Evolutionary conservation across 1,284 basidiomycete species (phyloP).

Genomic region (Veloporphyrellus conicus): DNA sequence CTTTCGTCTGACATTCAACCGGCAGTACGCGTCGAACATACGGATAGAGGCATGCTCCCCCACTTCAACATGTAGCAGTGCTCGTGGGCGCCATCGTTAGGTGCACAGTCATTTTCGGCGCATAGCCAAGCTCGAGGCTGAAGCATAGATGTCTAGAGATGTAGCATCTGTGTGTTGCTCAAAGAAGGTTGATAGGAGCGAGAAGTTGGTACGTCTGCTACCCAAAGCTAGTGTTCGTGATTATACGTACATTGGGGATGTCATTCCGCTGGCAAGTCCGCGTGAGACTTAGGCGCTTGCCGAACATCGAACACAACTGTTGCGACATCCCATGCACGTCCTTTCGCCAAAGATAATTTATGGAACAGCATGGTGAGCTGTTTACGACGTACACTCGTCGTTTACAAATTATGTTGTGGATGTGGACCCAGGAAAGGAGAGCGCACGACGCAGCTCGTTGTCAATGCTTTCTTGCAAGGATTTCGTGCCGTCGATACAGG

Average conservation of each 20-base stretch:
- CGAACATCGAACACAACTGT: too few relatives aligned
- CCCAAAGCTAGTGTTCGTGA: too few relatives aligned
- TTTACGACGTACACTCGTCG: not conserved
- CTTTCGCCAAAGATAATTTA: slow-evolving; percentile 52
- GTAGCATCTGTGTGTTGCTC: too few relatives aligned
- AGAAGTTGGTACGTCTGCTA: too few relatives aligned
- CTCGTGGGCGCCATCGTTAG: not conserved
- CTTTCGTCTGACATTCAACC: too few relatives aligned
- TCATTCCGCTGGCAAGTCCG: not conserved
- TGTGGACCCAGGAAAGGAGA: slow-evolving; percentile 62
- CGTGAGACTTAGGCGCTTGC: slow-evolving; percentile 19
- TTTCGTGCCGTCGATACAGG: slow-evolving; percentile 79
- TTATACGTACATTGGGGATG: too few relatives aligned
- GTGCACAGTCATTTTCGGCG: not conserved
- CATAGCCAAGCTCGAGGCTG: slow-evolving; percentile 18
- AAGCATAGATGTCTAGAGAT: too few relatives aligned
- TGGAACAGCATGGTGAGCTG: slow-evolving; percentile 61
- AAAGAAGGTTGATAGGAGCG: too few relatives aligned
- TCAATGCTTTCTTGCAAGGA: slow-evolving; percentile 66
- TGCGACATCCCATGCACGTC: slow-evolving; percentile 22
- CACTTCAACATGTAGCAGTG: not conserved
- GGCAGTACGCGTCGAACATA: slow-evolving; percentile 24
- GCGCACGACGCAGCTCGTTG: slow-evolving; percentile 61
- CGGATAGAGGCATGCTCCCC: slow-evolving; percentile 27
- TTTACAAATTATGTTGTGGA: slow-evolving; percentile 2